Conservation (phyloP, 192 early-diverging fungal genomes). For the Mortierella hygrophila region DNA sequence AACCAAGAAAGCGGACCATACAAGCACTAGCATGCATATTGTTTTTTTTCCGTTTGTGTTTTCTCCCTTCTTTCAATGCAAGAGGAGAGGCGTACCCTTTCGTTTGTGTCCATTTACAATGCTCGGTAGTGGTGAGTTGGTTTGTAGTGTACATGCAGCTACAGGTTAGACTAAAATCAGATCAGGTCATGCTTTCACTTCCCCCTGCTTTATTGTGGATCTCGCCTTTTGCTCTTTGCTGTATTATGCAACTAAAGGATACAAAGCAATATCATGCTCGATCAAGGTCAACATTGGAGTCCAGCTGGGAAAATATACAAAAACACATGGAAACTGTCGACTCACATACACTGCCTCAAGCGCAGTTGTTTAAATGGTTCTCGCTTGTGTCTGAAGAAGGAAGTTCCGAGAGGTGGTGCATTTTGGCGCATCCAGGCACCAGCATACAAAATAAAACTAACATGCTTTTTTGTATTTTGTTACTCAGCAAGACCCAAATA, state of each 20-base stretch:
- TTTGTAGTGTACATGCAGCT: no score
- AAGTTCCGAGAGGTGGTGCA: constrained; percentile 3
- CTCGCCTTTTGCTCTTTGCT: neutral
- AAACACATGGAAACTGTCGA: neutral
- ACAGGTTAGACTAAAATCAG: no score
- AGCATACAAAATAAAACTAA: neutral
- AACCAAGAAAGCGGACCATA: no score
- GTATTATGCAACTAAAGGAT: constrained; percentile 1
- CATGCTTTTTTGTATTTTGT: neutral
- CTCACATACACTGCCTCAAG: neutral
- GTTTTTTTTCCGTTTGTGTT: no score
- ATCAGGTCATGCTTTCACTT: neutral
- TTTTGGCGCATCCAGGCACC: neutral
- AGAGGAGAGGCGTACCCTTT: no score
- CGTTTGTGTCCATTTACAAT: no score
- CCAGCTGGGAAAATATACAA: neutral
- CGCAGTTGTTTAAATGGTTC: neutral
- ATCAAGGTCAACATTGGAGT: neutral
- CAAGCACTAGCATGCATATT: no score
- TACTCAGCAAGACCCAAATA: neutral
- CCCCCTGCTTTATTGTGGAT: no score
- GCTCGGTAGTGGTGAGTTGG: no score
- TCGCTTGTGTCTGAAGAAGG: neutral
- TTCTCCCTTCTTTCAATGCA: no score
- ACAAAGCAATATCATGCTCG: neutral